These are phyloP conservation scores for Starmerella davenportii DNA, from an alignment of 805 yeast genomes.

Conservation along the genomic window DNA sequence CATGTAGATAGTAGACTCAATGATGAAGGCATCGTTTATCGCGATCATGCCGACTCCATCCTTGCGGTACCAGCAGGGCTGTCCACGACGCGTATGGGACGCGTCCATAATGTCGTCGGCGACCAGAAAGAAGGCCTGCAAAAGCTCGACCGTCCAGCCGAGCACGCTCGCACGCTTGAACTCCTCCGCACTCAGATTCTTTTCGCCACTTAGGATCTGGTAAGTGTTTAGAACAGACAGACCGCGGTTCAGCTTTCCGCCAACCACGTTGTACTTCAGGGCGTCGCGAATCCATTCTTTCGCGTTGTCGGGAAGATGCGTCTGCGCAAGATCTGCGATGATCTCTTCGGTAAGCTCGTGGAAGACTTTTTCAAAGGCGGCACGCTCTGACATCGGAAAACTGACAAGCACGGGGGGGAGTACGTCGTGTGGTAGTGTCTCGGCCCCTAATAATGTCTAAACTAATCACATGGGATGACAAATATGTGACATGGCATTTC, in stretches of 20 bases:
- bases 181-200: conserved; percentile 45
- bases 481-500: background rate
- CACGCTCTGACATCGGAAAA: conserved; percentile 6
- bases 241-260: conserved; percentile 94
- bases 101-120: conserved; percentile 98
- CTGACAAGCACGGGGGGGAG: background rate
- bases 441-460: background rate
- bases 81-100: conserved; percentile 93
- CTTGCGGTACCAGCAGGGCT: conserved; percentile 90
- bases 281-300: conserved; percentile 59
- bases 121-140: conserved; percentile 91
- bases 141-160: conserved; percentile 89
- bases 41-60: conserved; percentile 76
- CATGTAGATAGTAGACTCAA: conserved; percentile 84
- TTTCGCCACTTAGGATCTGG: conserved; percentile 51
- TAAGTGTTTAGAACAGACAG: conserved; percentile 88
- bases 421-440: background rate
- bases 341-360: conserved; percentile 66
- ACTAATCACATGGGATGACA: background rate
- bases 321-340: conserved; percentile 37
- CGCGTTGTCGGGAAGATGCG: conserved; percentile 77
- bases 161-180: conserved; percentile 71
- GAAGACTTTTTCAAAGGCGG: conserved; percentile 35
- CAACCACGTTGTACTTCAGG: conserved; percentile 76
- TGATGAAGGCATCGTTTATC: conserved; percentile 91